phyloP scores from a whole-genome alignment of 129 eudicot species.

The Saposhnikovia divaricata region DNA sequence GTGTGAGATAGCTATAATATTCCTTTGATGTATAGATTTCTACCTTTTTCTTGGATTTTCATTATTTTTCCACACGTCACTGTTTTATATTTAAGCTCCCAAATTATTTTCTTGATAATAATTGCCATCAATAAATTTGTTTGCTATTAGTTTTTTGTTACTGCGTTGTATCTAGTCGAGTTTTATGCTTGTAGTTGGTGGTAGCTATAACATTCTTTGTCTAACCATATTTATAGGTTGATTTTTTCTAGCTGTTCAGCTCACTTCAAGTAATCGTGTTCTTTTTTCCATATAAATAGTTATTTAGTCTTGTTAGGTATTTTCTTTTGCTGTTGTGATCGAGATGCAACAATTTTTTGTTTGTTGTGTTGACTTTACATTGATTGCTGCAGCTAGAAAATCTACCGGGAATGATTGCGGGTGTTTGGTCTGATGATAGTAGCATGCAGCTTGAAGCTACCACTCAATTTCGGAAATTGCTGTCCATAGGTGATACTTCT shows the following conservation, averaged over 20 bases:
- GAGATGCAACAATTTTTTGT: background rate
- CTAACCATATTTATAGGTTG: background rate
- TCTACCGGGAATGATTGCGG: conserved; percentile 5
- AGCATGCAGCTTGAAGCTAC: conserved; percentile 10
- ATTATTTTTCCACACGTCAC: background rate
- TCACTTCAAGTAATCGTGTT: background rate
- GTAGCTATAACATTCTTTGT: background rate
- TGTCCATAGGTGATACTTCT: background rate
- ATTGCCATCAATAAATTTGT: background rate
- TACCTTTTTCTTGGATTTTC: background rate
- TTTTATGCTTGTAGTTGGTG: background rate
- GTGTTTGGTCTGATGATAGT: conserved; percentile 8
- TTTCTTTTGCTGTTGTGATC: too few relatives aligned
- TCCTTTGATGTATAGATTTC: background rate
- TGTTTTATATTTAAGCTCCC: background rate
- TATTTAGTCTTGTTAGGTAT: background rate
- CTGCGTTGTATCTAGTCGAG: background rate
- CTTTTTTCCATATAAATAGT: background rate
- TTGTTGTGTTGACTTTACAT: background rate
- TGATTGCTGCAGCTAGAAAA: background rate
- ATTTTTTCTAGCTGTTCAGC: background rate
- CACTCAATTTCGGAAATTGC: conserved; percentile 2
- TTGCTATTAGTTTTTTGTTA: background rate
- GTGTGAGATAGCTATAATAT: background rate
- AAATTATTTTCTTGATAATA: background rate